Evolutionary conservation across 768 basidiomycete species (phyloP), one percentile per base, ranked within the genome.

Genomic region (Kwoniella mangroviensis): DNA sequence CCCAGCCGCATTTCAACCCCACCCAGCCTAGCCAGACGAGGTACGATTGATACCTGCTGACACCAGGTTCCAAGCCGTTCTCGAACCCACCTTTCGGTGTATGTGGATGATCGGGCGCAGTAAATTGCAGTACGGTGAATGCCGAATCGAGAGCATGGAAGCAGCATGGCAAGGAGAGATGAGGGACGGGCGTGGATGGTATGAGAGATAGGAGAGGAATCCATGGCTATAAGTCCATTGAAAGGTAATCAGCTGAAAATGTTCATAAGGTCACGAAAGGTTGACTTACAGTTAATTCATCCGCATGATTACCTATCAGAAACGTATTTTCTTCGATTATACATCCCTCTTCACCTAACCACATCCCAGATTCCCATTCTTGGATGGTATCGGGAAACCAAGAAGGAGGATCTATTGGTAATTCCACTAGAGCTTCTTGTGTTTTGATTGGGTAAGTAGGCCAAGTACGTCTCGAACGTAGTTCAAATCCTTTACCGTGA

Each of bases 261-360:
- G 26, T 43, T 6, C 42, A 9, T 2, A 9, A 54, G 17, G n/a
- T 12, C 7, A 45, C 49, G 26, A 42, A 11, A 54, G 17, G 26
- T 22, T 6, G 24, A 59, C 81, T 69, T 42, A 83, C 83, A 13
- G 95, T 95, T 19, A 98, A 86, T 75, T 98, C 96, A 84, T 98
- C 96, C 0, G 95, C 91, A 82, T 98, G 96, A 84, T 98, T 98
- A 10, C 92, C 94, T 60, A 98, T 91, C 67, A 98, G 83, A 84
- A 97, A 98, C 2, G 86, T 83, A 0, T 86, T 88, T 0, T 85
- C 84, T 9, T 77, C 78, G 61, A 88, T 80, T 59, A 81, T 80
- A 28, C 84, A 75, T 2, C 63, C 53, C 5, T 71, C 71, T 63
- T 71, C 69, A 1, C 73, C 73, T 17, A 41, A 24, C 80, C 82